A percentile compares a stretch with the other conserved stretches of the same genome.
phyloP scores from a whole-genome alignment of 768 basidiomycete genomes.

The Amanita muscaria region DNA sequence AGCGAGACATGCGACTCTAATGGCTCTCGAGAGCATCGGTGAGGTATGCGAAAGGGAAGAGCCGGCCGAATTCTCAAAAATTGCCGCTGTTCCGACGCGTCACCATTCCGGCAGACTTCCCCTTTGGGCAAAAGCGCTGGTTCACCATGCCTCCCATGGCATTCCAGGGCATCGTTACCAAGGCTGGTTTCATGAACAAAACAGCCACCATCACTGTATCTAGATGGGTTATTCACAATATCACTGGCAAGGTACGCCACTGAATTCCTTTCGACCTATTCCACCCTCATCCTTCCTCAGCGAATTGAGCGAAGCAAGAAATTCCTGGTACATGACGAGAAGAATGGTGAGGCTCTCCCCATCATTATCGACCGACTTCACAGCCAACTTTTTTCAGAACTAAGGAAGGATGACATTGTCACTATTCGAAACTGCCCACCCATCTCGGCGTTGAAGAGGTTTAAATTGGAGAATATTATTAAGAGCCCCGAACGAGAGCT shows the following conservation, averaged over 20 bases:
- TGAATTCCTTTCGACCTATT: background rate
- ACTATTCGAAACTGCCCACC: conserved; percentile 77
- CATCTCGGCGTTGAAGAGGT: conserved; percentile 70
- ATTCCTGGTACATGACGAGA: conserved; percentile 67
- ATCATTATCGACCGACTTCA: no score
- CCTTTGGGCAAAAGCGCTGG: background rate
- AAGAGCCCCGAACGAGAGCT: conserved; percentile 58
- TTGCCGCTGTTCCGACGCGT: background rate
- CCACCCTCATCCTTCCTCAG: conserved; percentile 25
- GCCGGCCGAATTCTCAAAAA: background rate
- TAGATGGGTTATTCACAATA: conserved; percentile 59
- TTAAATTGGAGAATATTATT: conserved; percentile 58
- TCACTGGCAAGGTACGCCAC: conserved; percentile 63
- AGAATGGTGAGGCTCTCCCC: conserved; percentile 43
- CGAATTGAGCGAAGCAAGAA: conserved; percentile 70
- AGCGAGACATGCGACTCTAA: conserved; percentile 42
- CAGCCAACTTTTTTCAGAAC: conserved; percentile 27
- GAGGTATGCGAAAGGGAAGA: background rate
- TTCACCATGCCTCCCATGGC: conserved; percentile 66
- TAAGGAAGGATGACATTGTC: conserved; percentile 63
- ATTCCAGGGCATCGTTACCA: conserved; percentile 67
- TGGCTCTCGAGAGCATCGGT: conserved; percentile 55
- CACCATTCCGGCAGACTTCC: background rate
- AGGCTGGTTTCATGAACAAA: conserved; percentile 76
- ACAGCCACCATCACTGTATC: conserved; percentile 80